Evolutionary conservation across 805 yeast species (phyloP).

Genomic region (Candida multigemmis): DNA sequence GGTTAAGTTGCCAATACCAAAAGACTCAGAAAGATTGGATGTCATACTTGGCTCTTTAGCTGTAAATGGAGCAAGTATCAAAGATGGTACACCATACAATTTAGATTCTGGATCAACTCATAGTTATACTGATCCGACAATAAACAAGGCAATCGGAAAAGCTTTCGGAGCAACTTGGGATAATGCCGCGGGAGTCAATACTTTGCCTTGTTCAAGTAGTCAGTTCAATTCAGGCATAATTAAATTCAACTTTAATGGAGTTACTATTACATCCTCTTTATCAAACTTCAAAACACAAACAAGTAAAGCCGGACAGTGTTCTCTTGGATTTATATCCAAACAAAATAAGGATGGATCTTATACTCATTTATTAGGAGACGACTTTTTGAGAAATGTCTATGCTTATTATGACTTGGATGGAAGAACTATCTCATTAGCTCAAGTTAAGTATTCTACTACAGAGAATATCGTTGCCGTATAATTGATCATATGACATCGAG

Average conservation of each 20-base stretch:
- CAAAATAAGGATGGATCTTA: too few relatives aligned
- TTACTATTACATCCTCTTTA: too few relatives aligned
- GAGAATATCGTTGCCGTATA: conserved; percentile 33
- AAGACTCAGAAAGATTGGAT: conserved; percentile 32
- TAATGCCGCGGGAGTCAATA: too few relatives aligned
- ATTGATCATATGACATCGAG: too few relatives aligned
- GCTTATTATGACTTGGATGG: conserved; percentile 51
- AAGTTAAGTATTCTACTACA: conserved; percentile 9
- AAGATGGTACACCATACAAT: conserved; percentile 2
- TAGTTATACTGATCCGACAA: conserved; percentile 27
- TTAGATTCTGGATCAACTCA: conserved; percentile 28
- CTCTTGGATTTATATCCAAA: too few relatives aligned
- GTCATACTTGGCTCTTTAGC: conserved; percentile 34
- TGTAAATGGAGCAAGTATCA: conserved; percentile 6
- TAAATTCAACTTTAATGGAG: too few relatives aligned
- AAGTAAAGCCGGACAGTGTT: too few relatives aligned
- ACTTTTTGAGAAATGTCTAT: conserved; percentile 49
- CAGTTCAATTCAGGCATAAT: too few relatives aligned
- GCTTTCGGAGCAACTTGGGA: conserved; percentile 33
- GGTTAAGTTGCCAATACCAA: conserved; percentile 10
- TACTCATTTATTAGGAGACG: conserved; percentile 56
- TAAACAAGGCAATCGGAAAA: conserved; percentile 23
- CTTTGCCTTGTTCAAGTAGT: too few relatives aligned
- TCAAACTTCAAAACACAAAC: too few relatives aligned
- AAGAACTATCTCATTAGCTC: conserved; percentile 40